Base-by-base conservation (phyloP, 192 early-diverging fungal species). In the Coemansia sp. region DNA sequence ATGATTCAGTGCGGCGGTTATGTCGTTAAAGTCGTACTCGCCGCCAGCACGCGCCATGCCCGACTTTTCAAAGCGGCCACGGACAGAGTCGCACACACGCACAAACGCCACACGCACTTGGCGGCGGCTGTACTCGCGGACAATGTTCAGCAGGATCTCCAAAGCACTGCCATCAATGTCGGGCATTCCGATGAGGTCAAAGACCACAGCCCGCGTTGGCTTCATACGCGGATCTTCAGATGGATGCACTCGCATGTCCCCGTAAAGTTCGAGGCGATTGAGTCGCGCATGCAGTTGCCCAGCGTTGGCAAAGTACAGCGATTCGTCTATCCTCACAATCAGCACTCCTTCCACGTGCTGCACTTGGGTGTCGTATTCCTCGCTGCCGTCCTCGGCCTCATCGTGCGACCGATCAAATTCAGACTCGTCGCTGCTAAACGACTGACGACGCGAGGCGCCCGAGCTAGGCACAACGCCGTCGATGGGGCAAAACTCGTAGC, bases 241-340 rank as follows among this genome's bases (percentile, higher is more conserved):
- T 7, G 98, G 98, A 82, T 99, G 98, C 29, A 96, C 92, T 13
- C 90, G 89, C 86, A 98, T 90, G 72, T 96, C 95, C 40, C 98
- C 97, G 84, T 95, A 95, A 72, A 93, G 85, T 71, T 99, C 98
- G 34, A 98, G 81, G 31, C 98, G 92, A 55, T 95, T 92, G 38
- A 99, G 82, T 16, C 97, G 86, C 63, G 98, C 98, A 79, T 96
- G 95, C 51, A 99, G 86, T 84, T 98, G 96, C 4, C 97, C 97
- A 31, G 93, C 92, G 73, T 99, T 99, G 52, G 97, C 97, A 88
- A 99, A 99, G 77, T 94, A 98, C 54, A 99, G 79, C 5, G 93
- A 92, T 72, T 99, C 98, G 66, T 96, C 93, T 20, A 99, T 88
- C 40, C 92, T 89, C 51, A 99, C 89, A 67, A 99, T 89, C 34